Evolutionary conservation across 2,329 filamentous ascomycete genomes (phyloP).

Genomic region (Neocatenulostroma microsporum): DNA sequence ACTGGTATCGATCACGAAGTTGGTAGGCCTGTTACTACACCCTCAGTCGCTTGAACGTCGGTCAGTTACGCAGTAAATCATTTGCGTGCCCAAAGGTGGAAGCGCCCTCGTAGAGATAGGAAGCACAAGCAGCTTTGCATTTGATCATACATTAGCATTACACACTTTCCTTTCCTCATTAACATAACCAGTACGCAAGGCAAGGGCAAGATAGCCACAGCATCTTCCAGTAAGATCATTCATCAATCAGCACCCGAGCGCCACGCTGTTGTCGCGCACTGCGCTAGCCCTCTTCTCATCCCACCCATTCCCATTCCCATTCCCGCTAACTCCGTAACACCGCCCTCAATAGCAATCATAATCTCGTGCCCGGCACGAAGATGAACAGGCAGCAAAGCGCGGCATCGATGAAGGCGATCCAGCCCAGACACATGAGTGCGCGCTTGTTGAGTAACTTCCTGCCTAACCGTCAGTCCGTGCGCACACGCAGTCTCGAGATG

Average conservation of each 20-base stretch:
- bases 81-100: too few species aligned
- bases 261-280: too few species aligned
- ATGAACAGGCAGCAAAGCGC: constrained; percentile 87
- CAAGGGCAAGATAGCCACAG: too few species aligned
- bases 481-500: neutral
- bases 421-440: constrained; percentile 67
- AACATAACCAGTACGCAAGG: too few species aligned
- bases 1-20: too few species aligned
- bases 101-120: too few species aligned
- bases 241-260: neutral
- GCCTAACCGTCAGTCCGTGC: neutral
- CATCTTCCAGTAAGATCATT: neutral
- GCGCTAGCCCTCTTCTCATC: neutral
- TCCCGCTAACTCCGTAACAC: neutral
- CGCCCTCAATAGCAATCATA: constrained; percentile 40
- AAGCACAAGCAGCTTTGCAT: too few species aligned
- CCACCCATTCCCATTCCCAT: neutral
- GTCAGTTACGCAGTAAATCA: too few species aligned
- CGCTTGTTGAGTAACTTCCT: constrained; percentile 74
- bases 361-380: constrained; percentile 80
- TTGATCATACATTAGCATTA: constrained; percentile 1
- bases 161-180: neutral
- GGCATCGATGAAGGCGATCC: constrained; percentile 69
- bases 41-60: too few species aligned
- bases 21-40: too few species aligned